Percentiles rank a stretch among this genome's conserved stretches.
Evolutionary conservation across 139 green algal species (phyloP).

Genomic region (Nannochloris sp.): DNA sequence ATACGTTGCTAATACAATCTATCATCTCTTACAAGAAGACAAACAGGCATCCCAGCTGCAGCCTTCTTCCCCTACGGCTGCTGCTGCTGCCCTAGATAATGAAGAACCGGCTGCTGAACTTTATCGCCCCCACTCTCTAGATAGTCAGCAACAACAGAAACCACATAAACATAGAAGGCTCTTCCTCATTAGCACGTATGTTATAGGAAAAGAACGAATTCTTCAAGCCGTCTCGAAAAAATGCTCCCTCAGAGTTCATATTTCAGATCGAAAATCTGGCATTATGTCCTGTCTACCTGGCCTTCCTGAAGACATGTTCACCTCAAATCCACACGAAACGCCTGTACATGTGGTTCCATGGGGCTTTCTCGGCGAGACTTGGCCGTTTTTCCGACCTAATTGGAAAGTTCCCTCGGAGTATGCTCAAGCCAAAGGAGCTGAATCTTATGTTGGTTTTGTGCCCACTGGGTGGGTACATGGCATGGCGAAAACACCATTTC

Average conservation of each 20-base stretch:
- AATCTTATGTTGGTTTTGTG: slow-evolving; percentile 75
- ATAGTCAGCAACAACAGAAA: background rate
- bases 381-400: slow-evolving; percentile 91
- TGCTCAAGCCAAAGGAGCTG: slow-evolving; percentile 23
- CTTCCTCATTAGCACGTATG: slow-evolving; percentile 9
- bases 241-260: slow-evolving; percentile 42
- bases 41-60: background rate
- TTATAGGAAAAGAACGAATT: slow-evolving; percentile 78
- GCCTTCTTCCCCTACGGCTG: too few relatives aligned
- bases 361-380: slow-evolving; percentile 61
- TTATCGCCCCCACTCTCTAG: background rate
- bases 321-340: slow-evolving; percentile 32
- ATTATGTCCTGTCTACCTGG: slow-evolving; percentile 41
- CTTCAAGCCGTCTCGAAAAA: slow-evolving; percentile 43
- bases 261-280: slow-evolving; percentile 48
- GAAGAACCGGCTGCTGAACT: background rate
- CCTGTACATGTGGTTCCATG: slow-evolving; percentile 47
- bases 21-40: slow-evolving; percentile 25
- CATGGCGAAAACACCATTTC: slow-evolving; percentile 27
- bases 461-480: slow-evolving; percentile 86
- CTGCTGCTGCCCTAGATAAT: too few relatives aligned
- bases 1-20: slow-evolving; percentile 45
- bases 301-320: slow-evolving; percentile 44
- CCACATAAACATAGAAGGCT: background rate
- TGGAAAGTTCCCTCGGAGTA: slow-evolving; percentile 61